Evolutionary conservation across 352 stramenopile species (phyloP), one percentile per base, ranked within the genome.

Genomic region (Phytopythium montanum): DNA sequence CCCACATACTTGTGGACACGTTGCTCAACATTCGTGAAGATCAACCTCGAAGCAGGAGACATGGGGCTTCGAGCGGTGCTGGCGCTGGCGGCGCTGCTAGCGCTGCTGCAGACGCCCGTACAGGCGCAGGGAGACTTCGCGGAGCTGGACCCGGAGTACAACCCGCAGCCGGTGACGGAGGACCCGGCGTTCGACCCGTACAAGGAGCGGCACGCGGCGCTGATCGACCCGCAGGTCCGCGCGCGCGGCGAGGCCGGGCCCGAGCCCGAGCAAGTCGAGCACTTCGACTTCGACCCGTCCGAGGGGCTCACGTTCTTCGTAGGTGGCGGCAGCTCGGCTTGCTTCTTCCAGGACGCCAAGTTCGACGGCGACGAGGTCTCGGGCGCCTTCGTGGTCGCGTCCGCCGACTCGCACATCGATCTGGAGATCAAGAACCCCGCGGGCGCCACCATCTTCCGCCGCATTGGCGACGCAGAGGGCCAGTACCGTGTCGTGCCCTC

Each of bases 201-300:
- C 59, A 60, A 76, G 49, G 67, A 76, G 10, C 67, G 75, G 44
- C 33, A 69, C 46, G 63, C 51, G 28, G 59, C 50, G 57, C n/a
- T 68, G 51, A 51, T 64, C 44, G 44, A 56, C 16, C 42, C 62
- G 26, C 44, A 54, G 23, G 56, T 25, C 23, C 62, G 21, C 42
- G 62, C 56, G 42, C 63, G 67, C 10, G 61, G 36, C 16, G 66
- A 42, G 12, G 62, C 58, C 13, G 61, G 8, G 16, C 8, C 69
- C 59, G 31, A 51, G 28, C 54, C n/a, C 8, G 44, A 44, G 56
- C 66, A 75, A 4, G 68, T 90, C 14, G 79, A 88, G 59, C 66
- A 64, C 18, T 93, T 91, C 49, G 84, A 93, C 66, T 93, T 93
- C 56, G 84, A 93, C 51, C 84, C 84, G 59, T 91, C 81, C 59